Evolutionary conservation across 2,329 filamentous ascomycete genomes (phyloP), one percentile per base, ranked within the genome.

Genomic region (Bimuria novae-zelandiae): DNA sequence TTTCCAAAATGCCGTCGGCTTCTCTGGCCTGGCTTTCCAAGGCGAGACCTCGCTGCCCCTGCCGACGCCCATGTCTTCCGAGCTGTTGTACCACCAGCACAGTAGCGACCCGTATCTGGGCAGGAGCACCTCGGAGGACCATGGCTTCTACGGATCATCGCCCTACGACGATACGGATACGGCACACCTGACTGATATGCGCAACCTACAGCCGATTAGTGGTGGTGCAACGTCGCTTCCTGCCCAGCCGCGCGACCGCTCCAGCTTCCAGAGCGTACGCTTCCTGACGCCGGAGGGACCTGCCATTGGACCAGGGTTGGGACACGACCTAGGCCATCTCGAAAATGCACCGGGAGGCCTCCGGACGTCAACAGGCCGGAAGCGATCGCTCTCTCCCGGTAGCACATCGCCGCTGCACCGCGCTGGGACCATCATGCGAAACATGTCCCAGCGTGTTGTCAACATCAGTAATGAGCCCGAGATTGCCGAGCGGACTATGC

Each of bases 381-480:
- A 76, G 51, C 70, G 77, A 40, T 80, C 79, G 7, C 67, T 79
- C 16, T 80, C 79, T 39, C 76, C 79, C 11, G 71, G 73, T 32
- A 68, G 71, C 16, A 68, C 73, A 32, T 80, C 79, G 33, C 76
- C 80, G 19, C 69, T 83, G 41, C 71, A 75, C 40, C 71, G 80
- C 51, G 80, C 79, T 33, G 76, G 78, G 21, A 80, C 78, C 54
- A 78, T 83, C 67, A 69, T 82, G 68, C 74, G 80, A 59, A 86
- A 85, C 61, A 96, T 99, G 86, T 97, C 95, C 27, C 92, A 97
- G 77, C 90, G 94, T 78, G 92, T 99, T 51, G 94, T 99, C 68
- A 97, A 97, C 69, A 84, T 99, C 64, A 96, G 92, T 75, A 96
- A 96, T 69, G 94, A 97, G 67, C 88, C 88, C 4, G 90, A 97